Evolutionary conservation across 768 basidiomycete species (phyloP).

Genomic region (Lentinula raphanica): DNA sequence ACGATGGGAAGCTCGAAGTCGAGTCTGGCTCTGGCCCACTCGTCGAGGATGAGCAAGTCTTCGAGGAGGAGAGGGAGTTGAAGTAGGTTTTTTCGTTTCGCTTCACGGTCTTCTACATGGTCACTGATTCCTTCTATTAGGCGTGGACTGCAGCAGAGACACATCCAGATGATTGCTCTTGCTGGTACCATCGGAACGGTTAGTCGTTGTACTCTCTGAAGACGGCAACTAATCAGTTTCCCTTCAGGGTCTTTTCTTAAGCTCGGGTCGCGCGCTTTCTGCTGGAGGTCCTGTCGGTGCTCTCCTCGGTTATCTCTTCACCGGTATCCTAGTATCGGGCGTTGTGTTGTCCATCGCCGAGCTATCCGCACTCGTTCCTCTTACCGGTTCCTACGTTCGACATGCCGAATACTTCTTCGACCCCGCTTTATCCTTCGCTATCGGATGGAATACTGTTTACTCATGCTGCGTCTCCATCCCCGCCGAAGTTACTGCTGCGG

Average conservation of each 20-base stretch:
- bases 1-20: not conserved
- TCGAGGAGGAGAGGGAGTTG: constrained; percentile 2
- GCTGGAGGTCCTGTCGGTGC: constrained; percentile 51
- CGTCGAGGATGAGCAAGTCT: not conserved
- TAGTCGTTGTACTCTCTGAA: not conserved
- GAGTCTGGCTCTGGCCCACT: not conserved
- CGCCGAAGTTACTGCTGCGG: constrained; percentile 49
- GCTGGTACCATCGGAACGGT: constrained; percentile 11
- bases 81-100: not conserved
- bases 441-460: constrained; percentile 48
- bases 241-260: constrained; percentile 46
- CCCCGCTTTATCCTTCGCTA: constrained; percentile 37
- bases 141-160: constrained; percentile 7
- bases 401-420: constrained; percentile 52
- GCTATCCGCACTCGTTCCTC: constrained; percentile 20
- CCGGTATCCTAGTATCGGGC: constrained; percentile 31
- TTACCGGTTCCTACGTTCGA: constrained; percentile 49
- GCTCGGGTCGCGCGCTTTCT: constrained; percentile 42
- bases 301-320: constrained; percentile 42
- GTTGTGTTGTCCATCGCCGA: constrained; percentile 34
- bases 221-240: not conserved
- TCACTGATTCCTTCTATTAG: not conserved
- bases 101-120: no score
- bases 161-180: constrained; percentile 10
- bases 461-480: constrained; percentile 35